These are phyloP conservation scores for Pontederia paniculata DNA, from an alignment of 176 grass and related monocot species.

Conservation along the genomic window DNA sequence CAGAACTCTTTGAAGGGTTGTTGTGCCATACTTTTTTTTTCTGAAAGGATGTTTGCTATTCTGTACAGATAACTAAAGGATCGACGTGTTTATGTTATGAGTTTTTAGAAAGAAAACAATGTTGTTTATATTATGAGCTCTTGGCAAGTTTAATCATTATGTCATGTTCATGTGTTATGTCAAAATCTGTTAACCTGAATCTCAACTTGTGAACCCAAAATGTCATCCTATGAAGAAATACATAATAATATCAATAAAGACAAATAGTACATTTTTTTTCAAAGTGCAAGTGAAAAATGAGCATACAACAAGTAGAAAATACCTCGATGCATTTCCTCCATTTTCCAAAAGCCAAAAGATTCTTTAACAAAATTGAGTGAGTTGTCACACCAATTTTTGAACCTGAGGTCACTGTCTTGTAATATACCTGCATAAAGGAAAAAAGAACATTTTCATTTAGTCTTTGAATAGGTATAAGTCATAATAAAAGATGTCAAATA, in stretches of 20 bases:
- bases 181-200: no score
- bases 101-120: no score
- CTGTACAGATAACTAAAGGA: no score
- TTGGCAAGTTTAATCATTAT: no score
- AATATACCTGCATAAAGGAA: constrained; percentile 51
- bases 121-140: no score
- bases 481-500: constrained; percentile 9
- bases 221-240: no score
- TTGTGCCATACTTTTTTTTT: no score
- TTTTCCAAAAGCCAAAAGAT: constrained; percentile 75
- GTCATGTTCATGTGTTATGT: no score
- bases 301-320: not conserved
- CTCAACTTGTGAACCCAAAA: no score
- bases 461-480: constrained; percentile 8
- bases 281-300: not conserved
- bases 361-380: constrained; percentile 61
- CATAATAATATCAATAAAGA: not conserved
- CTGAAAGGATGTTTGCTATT: no score
- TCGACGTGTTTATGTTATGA: no score
- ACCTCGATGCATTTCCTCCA: constrained; percentile 96
- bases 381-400: constrained; percentile 51
- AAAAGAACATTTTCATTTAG: constrained; percentile 17
- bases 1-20: no score
- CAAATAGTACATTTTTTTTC: not conserved
- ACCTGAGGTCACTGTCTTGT: constrained; percentile 47